These are phyloP conservation scores for Aspergillus amoenus DNA, from an alignment of 2,329 filamentous ascomycete species.

Conservation along the genomic window DNA sequence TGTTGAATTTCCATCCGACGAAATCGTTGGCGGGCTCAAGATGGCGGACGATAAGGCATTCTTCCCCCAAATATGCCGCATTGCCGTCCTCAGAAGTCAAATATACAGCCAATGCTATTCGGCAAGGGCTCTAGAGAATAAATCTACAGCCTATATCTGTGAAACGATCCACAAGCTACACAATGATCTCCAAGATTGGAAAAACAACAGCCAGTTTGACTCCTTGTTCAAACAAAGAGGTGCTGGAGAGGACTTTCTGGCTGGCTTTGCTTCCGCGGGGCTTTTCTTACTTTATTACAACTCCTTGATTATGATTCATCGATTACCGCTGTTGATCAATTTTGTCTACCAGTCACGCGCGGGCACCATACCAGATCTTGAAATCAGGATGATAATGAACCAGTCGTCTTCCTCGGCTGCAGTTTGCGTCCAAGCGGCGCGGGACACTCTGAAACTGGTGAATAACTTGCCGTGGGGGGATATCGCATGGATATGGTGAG, in stretches of 20 bases:
- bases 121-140: conserved; percentile 80
- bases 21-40: conserved; percentile 82
- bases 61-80: conserved; percentile 88
- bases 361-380: conserved; percentile 54
- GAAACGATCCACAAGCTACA: conserved; percentile 90
- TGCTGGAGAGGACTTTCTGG: conserved; percentile 78
- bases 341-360: conserved; percentile 84
- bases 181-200: conserved; percentile 83
- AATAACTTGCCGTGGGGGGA: conserved; percentile 95
- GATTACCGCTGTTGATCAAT: conserved; percentile 91
- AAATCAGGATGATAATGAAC: conserved; percentile 70
- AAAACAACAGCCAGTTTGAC: conserved; percentile 81
- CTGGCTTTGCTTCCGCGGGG: conserved; percentile 86
- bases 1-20: conserved; percentile 83
- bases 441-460: conserved; percentile 84
- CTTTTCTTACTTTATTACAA: conserved; percentile 96
- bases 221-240: conserved; percentile 88
- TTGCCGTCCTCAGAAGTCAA: conserved; percentile 82
- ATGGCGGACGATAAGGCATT: conserved; percentile 84
- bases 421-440: conserved; percentile 82
- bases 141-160: conserved; percentile 74
- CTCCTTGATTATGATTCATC: conserved; percentile 90
- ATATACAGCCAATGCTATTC: conserved; percentile 90
- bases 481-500: conserved; percentile 87
- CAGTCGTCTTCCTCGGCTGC: conserved; percentile 84